A percentile compares a stretch with the other conserved stretches of the same genome.
Evolutionary conservation across 2,329 filamentous ascomycete genomes (phyloP).

Genomic region (Pseudogymnoascus sp.): DNA sequence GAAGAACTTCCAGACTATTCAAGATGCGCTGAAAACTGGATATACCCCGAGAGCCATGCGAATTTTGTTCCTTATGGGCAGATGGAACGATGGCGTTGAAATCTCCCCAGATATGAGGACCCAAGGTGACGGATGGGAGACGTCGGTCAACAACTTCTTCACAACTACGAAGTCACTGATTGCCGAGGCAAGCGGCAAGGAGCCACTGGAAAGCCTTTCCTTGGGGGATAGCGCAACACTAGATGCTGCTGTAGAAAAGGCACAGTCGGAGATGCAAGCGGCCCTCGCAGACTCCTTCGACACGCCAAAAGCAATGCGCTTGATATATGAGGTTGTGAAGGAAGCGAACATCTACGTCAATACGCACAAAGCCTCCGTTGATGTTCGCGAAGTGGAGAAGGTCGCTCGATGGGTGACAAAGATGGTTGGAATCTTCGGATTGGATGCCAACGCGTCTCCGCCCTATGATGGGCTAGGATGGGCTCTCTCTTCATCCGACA

Average conservation of each 20-base stretch:
- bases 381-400: conserved; percentile 42
- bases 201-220: conserved; percentile 22
- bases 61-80: conserved; percentile 78
- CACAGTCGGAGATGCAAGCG: conserved; percentile 45
- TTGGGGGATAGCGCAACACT: conserved; percentile 42
- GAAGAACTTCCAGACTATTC: conserved; percentile 93
- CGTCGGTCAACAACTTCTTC: conserved; percentile 63
- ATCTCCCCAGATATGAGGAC: conserved; percentile 77
- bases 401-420: conserved; percentile 74
- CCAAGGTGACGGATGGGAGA: conserved; percentile 71
- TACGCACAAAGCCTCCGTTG: conserved; percentile 38
- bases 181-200: conserved; percentile 35
- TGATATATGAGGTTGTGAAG: conserved; percentile 71
- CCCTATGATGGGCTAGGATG: conserved; percentile 53
- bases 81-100: conserved; percentile 86
- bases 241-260: conserved; percentile 41
- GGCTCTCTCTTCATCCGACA: conserved; percentile 36
- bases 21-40: conserved; percentile 61
- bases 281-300: conserved; percentile 82
- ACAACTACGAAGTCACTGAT: conserved; percentile 48
- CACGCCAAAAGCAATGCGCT: conserved; percentile 69
- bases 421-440: conserved; percentile 76
- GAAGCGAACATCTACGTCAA: conserved; percentile 61
- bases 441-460: conserved; percentile 49
- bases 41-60: conserved; percentile 76